Conservation (phyloP, 768 basidiomycete genomes). For the Agrocybe praecox region DNA sequence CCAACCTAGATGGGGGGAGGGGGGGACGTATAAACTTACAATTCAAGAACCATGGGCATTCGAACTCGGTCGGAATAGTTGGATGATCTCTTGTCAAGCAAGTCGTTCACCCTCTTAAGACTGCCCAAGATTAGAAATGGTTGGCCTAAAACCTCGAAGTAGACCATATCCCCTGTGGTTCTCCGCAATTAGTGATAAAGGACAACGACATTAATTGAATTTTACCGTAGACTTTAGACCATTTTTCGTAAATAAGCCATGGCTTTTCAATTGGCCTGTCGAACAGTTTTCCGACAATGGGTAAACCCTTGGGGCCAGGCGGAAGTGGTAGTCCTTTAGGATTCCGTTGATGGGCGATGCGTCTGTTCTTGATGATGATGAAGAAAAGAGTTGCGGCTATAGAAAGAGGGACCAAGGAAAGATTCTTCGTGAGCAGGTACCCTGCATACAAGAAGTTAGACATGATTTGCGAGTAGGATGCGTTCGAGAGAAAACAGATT, state of each 20-base stretch:
- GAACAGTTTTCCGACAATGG: slow-evolving; percentile 29
- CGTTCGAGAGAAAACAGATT: no score
- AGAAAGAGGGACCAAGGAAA: no score
- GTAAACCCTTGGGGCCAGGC: slow-evolving; percentile 32
- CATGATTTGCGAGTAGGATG: no score
- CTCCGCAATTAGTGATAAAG: not conserved
- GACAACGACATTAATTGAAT: not conserved
- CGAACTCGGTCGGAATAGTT: slow-evolving; percentile 55
- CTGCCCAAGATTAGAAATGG: slow-evolving; percentile 24
- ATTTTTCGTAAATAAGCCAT: slow-evolving; percentile 31
- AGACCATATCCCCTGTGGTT: slow-evolving; percentile 51
- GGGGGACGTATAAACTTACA: slow-evolving; percentile 42
- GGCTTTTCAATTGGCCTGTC: slow-evolving; percentile 26
- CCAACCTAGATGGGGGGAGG: no score
- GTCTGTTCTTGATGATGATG: not conserved
- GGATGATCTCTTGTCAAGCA: slow-evolving; percentile 54
- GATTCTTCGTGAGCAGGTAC: no score
- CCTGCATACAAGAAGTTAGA: no score
- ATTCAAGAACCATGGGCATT: slow-evolving; percentile 49
- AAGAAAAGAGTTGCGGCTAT: not conserved
- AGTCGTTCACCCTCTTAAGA: slow-evolving; percentile 41
- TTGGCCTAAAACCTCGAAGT: slow-evolving; percentile 45
- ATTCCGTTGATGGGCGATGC: not conserved
- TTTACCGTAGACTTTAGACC: slow-evolving; percentile 32
- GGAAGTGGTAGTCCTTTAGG: slow-evolving; percentile 19